Evolutionary conservation across 2,329 filamentous ascomycete species (phyloP), one percentile per base, ranked within the genome.

Genomic region (Neophaeococcomyces aloes): DNA sequence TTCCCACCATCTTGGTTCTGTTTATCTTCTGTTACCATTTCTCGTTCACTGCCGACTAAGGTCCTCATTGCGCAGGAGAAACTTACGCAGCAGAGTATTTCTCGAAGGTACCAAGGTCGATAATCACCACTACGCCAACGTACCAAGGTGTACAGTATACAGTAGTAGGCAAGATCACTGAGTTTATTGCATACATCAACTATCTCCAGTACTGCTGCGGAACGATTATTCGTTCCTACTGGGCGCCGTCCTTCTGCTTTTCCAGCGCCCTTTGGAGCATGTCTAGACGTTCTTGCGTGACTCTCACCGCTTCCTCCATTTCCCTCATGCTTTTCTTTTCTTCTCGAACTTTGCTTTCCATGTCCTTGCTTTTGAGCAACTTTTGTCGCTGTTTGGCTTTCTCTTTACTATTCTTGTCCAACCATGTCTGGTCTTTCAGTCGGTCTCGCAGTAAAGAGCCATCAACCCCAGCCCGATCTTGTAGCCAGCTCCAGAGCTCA

Each of bases 401-500:
- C 23, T 39, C 14, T 31, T 47, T 50, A 21, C 46, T 39, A 51
- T 54, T 48, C 56, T 47, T 32, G 13, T 34, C 29, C 18, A 29
- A n/a, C 7, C n/a, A 4, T 29, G 46, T 39, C 31, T 49, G 38
- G 29, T 48, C 53, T 47, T 64, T 62, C 33, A 67, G 61, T 14
- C 8, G 7, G 21, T 42, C 39, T 7, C 39, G 39, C 13, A 61
- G 56, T 37, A 67, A 58, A 3, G 69, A 67, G n/a, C 39, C 39
- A 44, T 86, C 81, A 59, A 91, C 67, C 2, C 86, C 83, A 1
- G 86, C 80, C 14, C 88, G 75, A 55, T 94, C 85, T 61, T 95
- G 88, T 3, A 95, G 68, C 88, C 88, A 95, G 46, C 85, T 81
- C 88, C 88, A 95, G 7, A 95, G 67, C 55, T 91, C 86, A 52